These are phyloP conservation scores for Geosmithia putterillii DNA, from an alignment of 2,329 filamentous ascomycete species.

Conservation along the genomic window DNA sequence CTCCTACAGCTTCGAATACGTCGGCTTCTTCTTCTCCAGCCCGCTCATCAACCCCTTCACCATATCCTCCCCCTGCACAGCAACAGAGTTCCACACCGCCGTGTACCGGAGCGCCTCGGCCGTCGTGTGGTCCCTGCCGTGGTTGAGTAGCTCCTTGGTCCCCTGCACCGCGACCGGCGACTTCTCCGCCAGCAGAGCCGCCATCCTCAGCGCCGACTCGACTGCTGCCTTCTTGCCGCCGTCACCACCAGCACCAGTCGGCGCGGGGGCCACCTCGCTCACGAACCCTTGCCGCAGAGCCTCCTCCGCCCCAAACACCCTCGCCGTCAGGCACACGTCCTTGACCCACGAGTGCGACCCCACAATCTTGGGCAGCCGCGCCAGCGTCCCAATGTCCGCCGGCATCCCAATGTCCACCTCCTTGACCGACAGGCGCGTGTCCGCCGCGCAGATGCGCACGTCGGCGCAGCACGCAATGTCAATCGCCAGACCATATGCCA, in stretches of 20 bases:
- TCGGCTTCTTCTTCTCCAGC: slow-evolving; percentile 65
- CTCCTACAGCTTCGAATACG: slow-evolving; percentile 67
- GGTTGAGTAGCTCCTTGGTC: slow-evolving; percentile 80
- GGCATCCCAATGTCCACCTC: slow-evolving; percentile 75
- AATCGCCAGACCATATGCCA: slow-evolving; percentile 66
- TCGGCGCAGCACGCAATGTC: slow-evolving; percentile 62
- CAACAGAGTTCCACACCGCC: slow-evolving; percentile 73
- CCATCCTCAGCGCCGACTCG: slow-evolving; percentile 49
- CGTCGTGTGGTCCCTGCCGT: slow-evolving; percentile 64
- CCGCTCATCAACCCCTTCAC: slow-evolving; percentile 62
- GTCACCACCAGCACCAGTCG: slow-evolving; percentile 19
- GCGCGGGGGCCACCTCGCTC: slow-evolving; percentile 34
- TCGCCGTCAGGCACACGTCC: slow-evolving; percentile 61
- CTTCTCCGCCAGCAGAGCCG: slow-evolving; percentile 58
- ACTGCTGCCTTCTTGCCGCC: slow-evolving; percentile 49
- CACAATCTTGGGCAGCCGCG: slow-evolving; percentile 61
- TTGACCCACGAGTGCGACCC: slow-evolving; percentile 66
- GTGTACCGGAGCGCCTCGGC: slow-evolving; percentile 76
- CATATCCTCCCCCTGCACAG: slow-evolving; percentile 72
- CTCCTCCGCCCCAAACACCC: slow-evolving; percentile 57
- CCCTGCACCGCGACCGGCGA: slow-evolving; percentile 80
- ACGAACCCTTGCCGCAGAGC: slow-evolving; percentile 60
- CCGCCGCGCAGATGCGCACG: slow-evolving; percentile 50
- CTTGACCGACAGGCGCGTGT: slow-evolving; percentile 58
- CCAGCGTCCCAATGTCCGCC: slow-evolving; percentile 66